Evolutionary conservation across 495 filamentous ascomycete genomes (phyloP).

Genomic region (Cudoniella acicularis): DNA sequence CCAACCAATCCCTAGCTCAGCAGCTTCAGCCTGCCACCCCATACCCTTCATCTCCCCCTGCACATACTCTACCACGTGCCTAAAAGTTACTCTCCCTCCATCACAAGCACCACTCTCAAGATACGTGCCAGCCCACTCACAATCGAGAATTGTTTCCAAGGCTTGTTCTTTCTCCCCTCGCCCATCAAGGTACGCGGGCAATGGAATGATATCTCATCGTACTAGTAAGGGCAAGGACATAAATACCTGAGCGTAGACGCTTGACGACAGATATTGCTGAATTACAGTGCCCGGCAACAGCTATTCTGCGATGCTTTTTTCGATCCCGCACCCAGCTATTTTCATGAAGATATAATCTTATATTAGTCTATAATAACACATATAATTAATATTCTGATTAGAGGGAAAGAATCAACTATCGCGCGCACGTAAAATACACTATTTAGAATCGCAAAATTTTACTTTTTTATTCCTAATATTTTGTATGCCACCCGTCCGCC

Average conservation of each 20-base stretch:
- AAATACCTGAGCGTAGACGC: conserved; percentile 3
- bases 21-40: conserved; percentile 17
- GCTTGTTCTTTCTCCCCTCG: neutral
- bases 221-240: conserved; percentile 1
- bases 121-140: conserved; percentile 24
- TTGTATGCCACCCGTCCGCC: too few relatives aligned
- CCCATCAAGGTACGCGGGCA: conserved; percentile 1
- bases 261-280: conserved; percentile 7
- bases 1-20: conserved; percentile 16
- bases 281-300: neutral
- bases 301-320: too few relatives aligned
- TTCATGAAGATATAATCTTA: too few relatives aligned
- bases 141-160: conserved; percentile 14
- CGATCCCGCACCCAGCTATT: too few relatives aligned
- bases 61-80: conserved; percentile 21
- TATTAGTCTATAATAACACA: too few relatives aligned
- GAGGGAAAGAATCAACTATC: too few relatives aligned
- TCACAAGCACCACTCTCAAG: conserved; percentile 25
- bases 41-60: conserved; percentile 19
- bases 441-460: too few relatives aligned
- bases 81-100: conserved; percentile 20
- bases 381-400: too few relatives aligned
- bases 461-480: too few relatives aligned
- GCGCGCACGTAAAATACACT: too few relatives aligned
- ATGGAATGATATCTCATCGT: neutral